Percentiles rank a stretch among this genome's conserved stretches.
phyloP scores from a whole-genome alignment of 2,329 filamentous ascomycete genomes.

The Stachybotrys elegans region DNA sequence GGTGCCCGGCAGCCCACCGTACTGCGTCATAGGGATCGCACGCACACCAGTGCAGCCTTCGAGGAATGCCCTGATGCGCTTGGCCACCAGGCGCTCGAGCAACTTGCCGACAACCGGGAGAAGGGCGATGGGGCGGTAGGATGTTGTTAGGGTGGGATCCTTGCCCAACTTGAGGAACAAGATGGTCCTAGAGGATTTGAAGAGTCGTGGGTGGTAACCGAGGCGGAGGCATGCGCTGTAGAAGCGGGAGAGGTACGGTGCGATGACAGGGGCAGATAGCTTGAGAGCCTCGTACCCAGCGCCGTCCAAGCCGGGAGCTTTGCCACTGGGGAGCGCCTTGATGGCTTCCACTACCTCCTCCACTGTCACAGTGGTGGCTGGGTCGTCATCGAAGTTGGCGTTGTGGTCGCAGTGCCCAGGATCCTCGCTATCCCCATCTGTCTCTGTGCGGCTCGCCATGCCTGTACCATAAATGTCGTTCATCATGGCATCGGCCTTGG shows the following conservation, averaged over 20 bases:
- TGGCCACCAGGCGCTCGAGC: constrained; percentile 7
- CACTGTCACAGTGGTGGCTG: background rate
- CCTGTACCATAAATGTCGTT: background rate
- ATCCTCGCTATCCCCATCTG: background rate
- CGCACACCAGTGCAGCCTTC: background rate
- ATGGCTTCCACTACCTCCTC: background rate
- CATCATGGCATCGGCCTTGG: background rate
- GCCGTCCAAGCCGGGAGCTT: constrained; percentile 4
- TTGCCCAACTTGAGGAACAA: constrained; percentile 5
- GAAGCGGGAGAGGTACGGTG: background rate
- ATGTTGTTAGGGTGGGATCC: background rate
- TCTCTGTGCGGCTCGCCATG: background rate
- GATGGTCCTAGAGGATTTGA: constrained; percentile 6
- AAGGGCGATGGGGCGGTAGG: constrained; percentile 8
- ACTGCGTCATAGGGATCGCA: background rate
- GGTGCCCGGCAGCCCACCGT: constrained; percentile 3
- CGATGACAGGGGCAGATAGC: background rate
- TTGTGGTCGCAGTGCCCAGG: background rate
- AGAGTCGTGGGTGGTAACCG: constrained; percentile 3
- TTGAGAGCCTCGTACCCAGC: constrained; percentile 7
- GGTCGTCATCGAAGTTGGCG: background rate
- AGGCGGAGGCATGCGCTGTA: constrained; percentile 6
- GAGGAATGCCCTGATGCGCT: background rate
- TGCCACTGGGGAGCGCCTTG: background rate
- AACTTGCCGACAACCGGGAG: constrained; percentile 7